Evolutionary conservation across 345 rosid genomes (phyloP).

Genomic region (Dimocarpus longan): DNA sequence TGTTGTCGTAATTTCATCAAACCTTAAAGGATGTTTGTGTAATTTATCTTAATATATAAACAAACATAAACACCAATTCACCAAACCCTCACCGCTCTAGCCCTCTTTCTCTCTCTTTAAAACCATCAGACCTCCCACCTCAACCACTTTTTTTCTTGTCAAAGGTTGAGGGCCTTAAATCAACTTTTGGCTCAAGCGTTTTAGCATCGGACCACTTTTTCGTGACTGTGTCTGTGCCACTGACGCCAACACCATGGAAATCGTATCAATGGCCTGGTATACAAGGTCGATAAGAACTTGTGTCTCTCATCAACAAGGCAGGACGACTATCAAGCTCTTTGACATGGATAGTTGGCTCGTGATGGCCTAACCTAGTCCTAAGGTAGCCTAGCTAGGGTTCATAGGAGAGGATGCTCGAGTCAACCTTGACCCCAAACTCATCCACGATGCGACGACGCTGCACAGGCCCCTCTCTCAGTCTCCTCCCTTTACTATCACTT

Average conservation of each 20-base stretch:
- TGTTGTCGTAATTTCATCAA: too few species aligned
- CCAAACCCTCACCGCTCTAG: too few species aligned
- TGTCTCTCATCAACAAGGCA: slow-evolving; percentile 56
- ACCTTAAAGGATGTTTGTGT: too few species aligned
- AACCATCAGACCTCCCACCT: too few species aligned
- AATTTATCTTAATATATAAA: too few species aligned
- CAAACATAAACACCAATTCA: too few species aligned
- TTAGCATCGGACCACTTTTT: slow-evolving; percentile 70
- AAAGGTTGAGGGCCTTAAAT: slow-evolving; percentile 94
- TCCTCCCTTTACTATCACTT: too few species aligned
- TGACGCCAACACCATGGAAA: slow-evolving; percentile 86
- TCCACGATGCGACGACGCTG: too few species aligned
- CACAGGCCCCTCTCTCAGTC: too few species aligned
- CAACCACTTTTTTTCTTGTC: slow-evolving; percentile 56
- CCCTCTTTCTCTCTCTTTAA: too few species aligned
- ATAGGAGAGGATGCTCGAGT: slow-evolving; percentile 82
- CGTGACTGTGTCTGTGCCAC: slow-evolving; percentile 82
- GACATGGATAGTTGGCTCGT: slow-evolving; percentile 87
- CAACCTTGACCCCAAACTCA: slow-evolving; percentile 29
- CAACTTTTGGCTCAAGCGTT: slow-evolving; percentile 69
- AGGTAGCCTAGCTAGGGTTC: slow-evolving; percentile 68
- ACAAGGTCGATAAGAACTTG: slow-evolving; percentile 50
- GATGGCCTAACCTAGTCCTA: slow-evolving; percentile 68
- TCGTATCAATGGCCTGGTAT: slow-evolving; percentile 87
- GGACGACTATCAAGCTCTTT: slow-evolving; percentile 82